Evolutionary conservation across 75 land plant species (phyloP).

Genomic region (Isoetes taiwanensis): DNA sequence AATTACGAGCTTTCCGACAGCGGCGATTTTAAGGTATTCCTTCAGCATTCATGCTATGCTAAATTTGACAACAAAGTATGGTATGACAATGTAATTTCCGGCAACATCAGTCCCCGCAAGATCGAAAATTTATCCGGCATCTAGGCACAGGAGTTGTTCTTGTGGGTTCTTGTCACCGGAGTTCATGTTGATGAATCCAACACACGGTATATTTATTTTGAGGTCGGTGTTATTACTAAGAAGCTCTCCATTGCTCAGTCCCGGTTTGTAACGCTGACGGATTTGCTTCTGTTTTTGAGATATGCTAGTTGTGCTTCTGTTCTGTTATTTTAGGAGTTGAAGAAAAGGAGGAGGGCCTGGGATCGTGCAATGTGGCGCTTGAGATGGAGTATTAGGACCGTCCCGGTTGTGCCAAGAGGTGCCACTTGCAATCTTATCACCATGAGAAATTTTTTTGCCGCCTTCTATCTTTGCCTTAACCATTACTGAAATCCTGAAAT

Average conservation of each 20-base stretch:
- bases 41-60: slow-evolving; percentile 47
- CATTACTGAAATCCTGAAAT: no score
- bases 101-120: slow-evolving; percentile 43
- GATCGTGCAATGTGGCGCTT: no score
- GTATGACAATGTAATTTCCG: slow-evolving; percentile 38
- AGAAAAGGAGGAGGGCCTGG: no score
- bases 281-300: no score
- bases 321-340: no score
- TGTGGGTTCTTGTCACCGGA: slow-evolving; percentile 75
- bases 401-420: no score
- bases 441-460: no score
- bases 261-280: slow-evolving; percentile 58
- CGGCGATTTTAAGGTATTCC: slow-evolving; percentile 39
- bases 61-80: slow-evolving; percentile 48
- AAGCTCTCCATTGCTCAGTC: slow-evolving; percentile 46
- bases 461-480: no score
- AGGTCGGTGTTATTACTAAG: slow-evolving; percentile 68
- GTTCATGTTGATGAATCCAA: slow-evolving; percentile 53
- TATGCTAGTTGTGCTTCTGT: no score
- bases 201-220: slow-evolving; percentile 70
- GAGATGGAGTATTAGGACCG: no score
- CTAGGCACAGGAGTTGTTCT: slow-evolving; percentile 53
- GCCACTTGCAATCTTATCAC: no score
- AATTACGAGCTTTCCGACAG: slow-evolving; percentile 29
- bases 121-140: slow-evolving; percentile 54